phyloP scores from a whole-genome alignment of 179 eudicot genomes.

The Drosera spatulata region DNA sequence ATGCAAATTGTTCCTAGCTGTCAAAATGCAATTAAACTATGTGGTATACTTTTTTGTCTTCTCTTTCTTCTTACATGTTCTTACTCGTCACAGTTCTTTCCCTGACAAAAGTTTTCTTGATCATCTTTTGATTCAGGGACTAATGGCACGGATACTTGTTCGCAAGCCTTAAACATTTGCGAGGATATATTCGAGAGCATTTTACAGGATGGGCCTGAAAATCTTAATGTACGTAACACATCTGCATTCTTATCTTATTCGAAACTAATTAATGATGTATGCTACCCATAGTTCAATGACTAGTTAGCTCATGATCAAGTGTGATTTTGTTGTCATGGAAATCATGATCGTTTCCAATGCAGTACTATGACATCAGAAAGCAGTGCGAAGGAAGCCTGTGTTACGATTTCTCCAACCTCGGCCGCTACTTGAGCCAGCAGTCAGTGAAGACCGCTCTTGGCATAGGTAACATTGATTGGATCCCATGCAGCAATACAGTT shows the following conservation, averaged over 20 bases:
- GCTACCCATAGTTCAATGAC: neutral
- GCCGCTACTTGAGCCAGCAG: constrained; percentile 35
- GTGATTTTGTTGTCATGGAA: neutral
- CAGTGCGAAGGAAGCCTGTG: constrained; percentile 66
- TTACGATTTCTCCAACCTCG: constrained; percentile 69
- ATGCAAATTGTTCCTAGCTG: constrained; percentile 41
- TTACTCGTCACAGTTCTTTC: neutral
- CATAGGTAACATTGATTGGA: constrained; percentile 60
- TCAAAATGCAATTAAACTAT: constrained; percentile 47
- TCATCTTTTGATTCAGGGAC: constrained; percentile 35
- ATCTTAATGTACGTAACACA: constrained; percentile 22
- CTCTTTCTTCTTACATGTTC: neutral
- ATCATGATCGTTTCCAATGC: constrained; percentile 7
- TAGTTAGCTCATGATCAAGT: neutral
- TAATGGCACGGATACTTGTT: constrained; percentile 46
- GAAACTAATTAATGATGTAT: neutral
- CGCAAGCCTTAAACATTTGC: constrained; percentile 50
- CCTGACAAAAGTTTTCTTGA: neutral
- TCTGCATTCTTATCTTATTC: neutral
- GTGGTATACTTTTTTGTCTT: constrained; percentile 44
- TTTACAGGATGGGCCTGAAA: constrained; percentile 27
- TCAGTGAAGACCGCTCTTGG: constrained; percentile 58
- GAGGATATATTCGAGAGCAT: constrained; percentile 44
- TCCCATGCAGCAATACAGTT: constrained; percentile 63
- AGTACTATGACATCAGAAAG: constrained; percentile 75